Evolutionary conservation across 306 rosid genomes (phyloP), one percentile per base, ranked within the genome.

Genomic region (Ammopiptanthus mongolicus): DNA sequence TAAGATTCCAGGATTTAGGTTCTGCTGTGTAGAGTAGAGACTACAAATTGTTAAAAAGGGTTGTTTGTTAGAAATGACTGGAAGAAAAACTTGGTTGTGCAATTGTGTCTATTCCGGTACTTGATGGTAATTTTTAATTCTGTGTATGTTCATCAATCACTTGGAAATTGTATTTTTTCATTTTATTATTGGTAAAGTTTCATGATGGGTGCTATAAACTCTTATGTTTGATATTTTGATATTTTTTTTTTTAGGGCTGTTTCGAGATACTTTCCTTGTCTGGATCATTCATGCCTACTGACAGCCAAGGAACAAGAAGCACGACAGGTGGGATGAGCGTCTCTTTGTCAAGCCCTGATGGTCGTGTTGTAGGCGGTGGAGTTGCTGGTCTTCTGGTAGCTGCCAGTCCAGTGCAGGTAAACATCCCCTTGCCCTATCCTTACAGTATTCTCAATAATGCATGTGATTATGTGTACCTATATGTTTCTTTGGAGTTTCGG

Each of bases 351-450:
- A 78, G 92, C 78, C 85, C 91, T 0, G 92, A 90, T 14, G 92
- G 93, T 41, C 93, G 87, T 3, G 87, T 87, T 46, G 81, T 90
- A 0, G 92, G 91, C 7, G 97, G 97, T n/a, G 81, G 86, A 42
- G 93, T 92, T 51, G 88, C 88, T 21, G 97, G 96, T 69, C 78
- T 81, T 60, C 85, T 92, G 3, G 73, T 85, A 44, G 97, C 97
- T 34, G 96, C 91, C 21, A 53, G 85, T 85, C 93, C 96, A 51
- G 93, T 92, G 59, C 93, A 88, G 89, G 97, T 92, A 77, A 75
- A 44, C 53, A 17, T 39, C 17, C 34, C 37, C 33, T 19, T 31
- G n/a, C n/a, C 39, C 17, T 52, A 8, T 34, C 34, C 65, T 23
- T 15, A 0, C 5, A 2, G 3, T 28, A 46, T 15, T 53, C 57